Evolutionary conservation across 1,139 yeast species (phyloP), one percentile per base, ranked within the genome.

Genomic region (Pichia sp.): DNA sequence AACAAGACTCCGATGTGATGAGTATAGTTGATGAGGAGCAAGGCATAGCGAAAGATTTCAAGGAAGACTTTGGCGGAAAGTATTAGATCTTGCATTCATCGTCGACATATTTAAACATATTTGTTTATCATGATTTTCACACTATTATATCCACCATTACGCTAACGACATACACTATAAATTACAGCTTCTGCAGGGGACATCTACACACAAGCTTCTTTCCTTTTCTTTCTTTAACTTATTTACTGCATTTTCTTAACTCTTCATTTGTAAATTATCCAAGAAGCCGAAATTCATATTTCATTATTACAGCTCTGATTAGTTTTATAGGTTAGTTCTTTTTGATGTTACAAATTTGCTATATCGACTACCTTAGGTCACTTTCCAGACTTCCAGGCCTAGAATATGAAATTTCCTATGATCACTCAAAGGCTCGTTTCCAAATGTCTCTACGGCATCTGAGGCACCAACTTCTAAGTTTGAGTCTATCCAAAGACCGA

Each of bases 401-500:
- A 85, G 70, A 3, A 93, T 81, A 52, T 78, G 79, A 67, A 93
- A 93, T 61, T 82, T 84, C 3, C 76, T 78, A 2, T 69, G 65
- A n/a, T 82, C 81, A 42, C 79, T 78, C 58, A 93, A 73, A 2
- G 85, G 80, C 58, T 89, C 97, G 67, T 93, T 93, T 2, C 96
- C 97, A 73, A 88, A 93, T 0, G 99, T 95, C 28, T 82, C 82
- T 52, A 95, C 85, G 3, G 80, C 76, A 62, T 81, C 82, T 37
- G 93, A 82, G 0, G 89, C 91, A 1, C 98, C 99, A 48, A 76
- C 76, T 55, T 79, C 74, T 48, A 93, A 75, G 43, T 83, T 79
- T 51, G 80, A 84, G 66, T 89, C 96, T 22, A 91, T 73, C 91
- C 95, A 93, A 22, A 95, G 72, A 1, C 98, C 99, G 68, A 89